These are phyloP conservation scores for Boeremia exigua DNA, from an alignment of 2,329 filamentous ascomycete species.

Conservation along the genomic window DNA sequence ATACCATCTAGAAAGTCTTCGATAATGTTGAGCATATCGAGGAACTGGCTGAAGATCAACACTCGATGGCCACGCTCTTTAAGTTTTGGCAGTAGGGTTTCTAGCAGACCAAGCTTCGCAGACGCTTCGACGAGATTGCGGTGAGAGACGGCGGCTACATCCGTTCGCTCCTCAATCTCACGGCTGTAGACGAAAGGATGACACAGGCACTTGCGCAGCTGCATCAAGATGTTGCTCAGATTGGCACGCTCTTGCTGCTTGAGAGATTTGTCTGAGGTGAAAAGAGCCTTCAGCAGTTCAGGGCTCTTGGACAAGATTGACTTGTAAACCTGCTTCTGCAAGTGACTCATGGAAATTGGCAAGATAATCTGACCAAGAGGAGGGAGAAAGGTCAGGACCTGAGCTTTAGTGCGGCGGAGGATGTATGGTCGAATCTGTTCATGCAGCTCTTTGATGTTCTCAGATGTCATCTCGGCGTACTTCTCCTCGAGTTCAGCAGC, in stretches of 20 bases:
- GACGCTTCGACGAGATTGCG: constrained; percentile 90
- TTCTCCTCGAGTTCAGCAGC: constrained; percentile 76
- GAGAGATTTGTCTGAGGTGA: constrained; percentile 66
- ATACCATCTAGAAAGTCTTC: constrained; percentile 89
- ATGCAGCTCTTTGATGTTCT: constrained; percentile 82
- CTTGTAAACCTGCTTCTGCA: constrained; percentile 94
- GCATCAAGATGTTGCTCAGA: constrained; percentile 93
- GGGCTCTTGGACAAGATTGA: constrained; percentile 92
- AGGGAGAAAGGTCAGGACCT: constrained; percentile 89
- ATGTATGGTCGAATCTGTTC: constrained; percentile 78
- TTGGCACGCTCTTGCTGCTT: constrained; percentile 76
- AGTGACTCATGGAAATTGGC: constrained; percentile 90
- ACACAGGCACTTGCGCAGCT: constrained; percentile 90
- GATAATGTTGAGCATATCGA: constrained; percentile 82
- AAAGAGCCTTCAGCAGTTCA: constrained; percentile 84
- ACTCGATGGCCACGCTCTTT: constrained; percentile 86
- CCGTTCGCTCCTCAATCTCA: constrained; percentile 82
- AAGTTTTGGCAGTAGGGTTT: constrained; percentile 86
- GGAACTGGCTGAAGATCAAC: constrained; percentile 93
- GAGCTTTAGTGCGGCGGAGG: constrained; percentile 81
- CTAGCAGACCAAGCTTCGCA: constrained; percentile 82
- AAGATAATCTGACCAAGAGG: constrained; percentile 95
- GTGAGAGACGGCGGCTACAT: constrained; percentile 67
- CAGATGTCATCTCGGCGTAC: constrained; percentile 78
- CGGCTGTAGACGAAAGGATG: constrained; percentile 95